Percentiles rank a stretch among this genome's conserved stretches.
These are phyloP conservation scores for Arbutus unedo DNA, from an alignment of 148 eudicot genomes.

Conservation along the genomic window DNA sequence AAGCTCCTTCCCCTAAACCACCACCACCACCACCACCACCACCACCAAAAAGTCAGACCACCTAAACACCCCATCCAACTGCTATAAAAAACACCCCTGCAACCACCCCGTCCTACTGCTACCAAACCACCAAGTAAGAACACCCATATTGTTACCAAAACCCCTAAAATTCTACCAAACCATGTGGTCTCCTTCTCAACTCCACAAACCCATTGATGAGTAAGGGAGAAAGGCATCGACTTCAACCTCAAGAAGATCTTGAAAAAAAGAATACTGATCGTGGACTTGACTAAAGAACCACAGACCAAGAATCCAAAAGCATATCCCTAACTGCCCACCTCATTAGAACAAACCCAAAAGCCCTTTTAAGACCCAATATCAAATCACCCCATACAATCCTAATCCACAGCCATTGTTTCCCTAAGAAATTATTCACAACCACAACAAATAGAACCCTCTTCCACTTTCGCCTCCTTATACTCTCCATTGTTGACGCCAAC, in stretches of 20 bases:
- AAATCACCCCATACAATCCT: slow-evolving; percentile 46
- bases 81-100: too few relatives aligned
- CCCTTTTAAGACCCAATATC: slow-evolving; percentile 63
- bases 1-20: too few relatives aligned
- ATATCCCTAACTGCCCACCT: slow-evolving; percentile 91
- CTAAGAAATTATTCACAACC: slow-evolving; percentile 59
- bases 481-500: too few relatives aligned
- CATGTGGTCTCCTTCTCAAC: slow-evolving; percentile 13
- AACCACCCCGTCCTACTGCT: too few relatives aligned
- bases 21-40: too few relatives aligned
- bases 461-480: too few relatives aligned
- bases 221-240: slow-evolving; percentile 78
- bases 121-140: too few relatives aligned
- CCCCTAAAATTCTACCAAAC: not conserved
- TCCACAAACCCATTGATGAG: slow-evolving; percentile 54
- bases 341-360: slow-evolving; percentile 74
- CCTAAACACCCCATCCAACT: too few relatives aligned
- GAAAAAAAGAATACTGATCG: slow-evolving; percentile 74
- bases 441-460: slow-evolving; percentile 14
- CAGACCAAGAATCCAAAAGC: slow-evolving; percentile 74
- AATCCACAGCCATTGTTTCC: not conserved
- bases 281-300: slow-evolving; percentile 79
- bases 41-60: too few relatives aligned
- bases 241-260: slow-evolving; percentile 83
- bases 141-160: too few relatives aligned